These are phyloP conservation scores for Xeromyces bisporus DNA, from an alignment of 495 filamentous ascomycete genomes.

Conservation along the genomic window DNA sequence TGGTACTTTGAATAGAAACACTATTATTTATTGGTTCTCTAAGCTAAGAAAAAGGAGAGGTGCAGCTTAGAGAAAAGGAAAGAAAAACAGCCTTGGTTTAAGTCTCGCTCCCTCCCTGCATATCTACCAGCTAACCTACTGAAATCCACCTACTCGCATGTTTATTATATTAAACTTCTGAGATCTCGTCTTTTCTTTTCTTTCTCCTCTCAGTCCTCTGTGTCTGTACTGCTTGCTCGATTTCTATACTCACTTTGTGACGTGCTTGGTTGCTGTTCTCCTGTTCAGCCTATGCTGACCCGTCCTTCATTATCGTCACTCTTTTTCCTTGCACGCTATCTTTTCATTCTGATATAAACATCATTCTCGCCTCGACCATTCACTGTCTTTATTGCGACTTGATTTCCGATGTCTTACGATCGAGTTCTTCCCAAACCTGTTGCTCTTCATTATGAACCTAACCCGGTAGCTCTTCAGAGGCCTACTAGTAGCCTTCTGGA, in stretches of 20 bases:
- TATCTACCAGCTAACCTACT: neutral
- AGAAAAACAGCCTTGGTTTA: neutral
- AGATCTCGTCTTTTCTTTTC: no score
- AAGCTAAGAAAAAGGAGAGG: neutral
- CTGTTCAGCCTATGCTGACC: neutral
- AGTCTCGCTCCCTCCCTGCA: neutral
- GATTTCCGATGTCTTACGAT: slow-evolving; percentile 37
- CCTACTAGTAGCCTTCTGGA: slow-evolving; percentile 27
- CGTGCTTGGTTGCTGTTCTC: neutral
- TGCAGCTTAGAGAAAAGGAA: neutral
- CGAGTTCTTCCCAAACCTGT: slow-evolving; percentile 36
- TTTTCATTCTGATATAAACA: no score
- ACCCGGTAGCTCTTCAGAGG: slow-evolving; percentile 15
- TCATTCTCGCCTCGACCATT: no score
- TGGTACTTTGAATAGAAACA: neutral
- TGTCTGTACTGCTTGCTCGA: neutral
- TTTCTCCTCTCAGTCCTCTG: neutral
- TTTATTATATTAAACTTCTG: neutral
- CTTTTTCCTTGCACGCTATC: neutral
- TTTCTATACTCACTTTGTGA: neutral
- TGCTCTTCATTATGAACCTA: slow-evolving; percentile 28
- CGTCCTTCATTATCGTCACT: neutral
- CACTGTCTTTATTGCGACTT: neutral
- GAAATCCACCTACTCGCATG: no score
- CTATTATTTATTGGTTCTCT: neutral